phyloP scores from a whole-genome alignment of 805 yeast species.

The Alloascoidea hylecoeti region DNA sequence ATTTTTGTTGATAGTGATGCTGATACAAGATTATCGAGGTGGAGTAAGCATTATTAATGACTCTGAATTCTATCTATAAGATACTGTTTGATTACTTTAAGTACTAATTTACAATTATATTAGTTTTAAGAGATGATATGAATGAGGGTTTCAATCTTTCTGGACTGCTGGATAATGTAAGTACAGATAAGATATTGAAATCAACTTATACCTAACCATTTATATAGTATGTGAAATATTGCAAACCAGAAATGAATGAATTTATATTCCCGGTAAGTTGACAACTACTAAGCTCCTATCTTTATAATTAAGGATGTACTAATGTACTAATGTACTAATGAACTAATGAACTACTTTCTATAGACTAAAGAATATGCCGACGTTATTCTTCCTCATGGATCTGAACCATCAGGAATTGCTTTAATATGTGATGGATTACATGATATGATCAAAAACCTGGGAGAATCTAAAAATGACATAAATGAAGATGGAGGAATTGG shows the following conservation, averaged over 20 bases:
- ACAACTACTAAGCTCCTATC: too few species aligned
- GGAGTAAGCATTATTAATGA: slow-evolving; percentile 28
- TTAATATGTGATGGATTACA: slow-evolving; percentile 52
- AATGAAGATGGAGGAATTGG: neutral
- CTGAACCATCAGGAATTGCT: slow-evolving; percentile 39
- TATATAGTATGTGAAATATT: slow-evolving; percentile 33
- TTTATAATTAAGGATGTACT: too few species aligned
- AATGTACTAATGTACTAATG: too few species aligned
- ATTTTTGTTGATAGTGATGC: slow-evolving; percentile 77
- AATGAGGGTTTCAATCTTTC: slow-evolving; percentile 13
- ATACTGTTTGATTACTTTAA: slow-evolving; percentile 6
- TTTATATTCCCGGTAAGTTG: slow-evolving; percentile 31
- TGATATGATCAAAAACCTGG: slow-evolving; percentile 12
- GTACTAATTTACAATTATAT: too few species aligned
- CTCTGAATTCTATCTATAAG: slow-evolving; percentile 6
- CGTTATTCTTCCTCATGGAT: slow-evolving; percentile 59
- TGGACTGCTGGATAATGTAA: slow-evolving; percentile 16
- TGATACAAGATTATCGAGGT: slow-evolving; percentile 70
- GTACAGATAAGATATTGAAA: too few species aligned
- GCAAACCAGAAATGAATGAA: slow-evolving; percentile 54
- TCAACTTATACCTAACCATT: too few species aligned
- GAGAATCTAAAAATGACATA: neutral
- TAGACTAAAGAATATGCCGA: slow-evolving; percentile 61
- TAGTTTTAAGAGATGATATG: slow-evolving; percentile 17
- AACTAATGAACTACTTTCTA: neutral